phyloP scores from a whole-genome alignment of 768 basidiomycete genomes.

The Lactifluus hygrophoroides region DNA sequence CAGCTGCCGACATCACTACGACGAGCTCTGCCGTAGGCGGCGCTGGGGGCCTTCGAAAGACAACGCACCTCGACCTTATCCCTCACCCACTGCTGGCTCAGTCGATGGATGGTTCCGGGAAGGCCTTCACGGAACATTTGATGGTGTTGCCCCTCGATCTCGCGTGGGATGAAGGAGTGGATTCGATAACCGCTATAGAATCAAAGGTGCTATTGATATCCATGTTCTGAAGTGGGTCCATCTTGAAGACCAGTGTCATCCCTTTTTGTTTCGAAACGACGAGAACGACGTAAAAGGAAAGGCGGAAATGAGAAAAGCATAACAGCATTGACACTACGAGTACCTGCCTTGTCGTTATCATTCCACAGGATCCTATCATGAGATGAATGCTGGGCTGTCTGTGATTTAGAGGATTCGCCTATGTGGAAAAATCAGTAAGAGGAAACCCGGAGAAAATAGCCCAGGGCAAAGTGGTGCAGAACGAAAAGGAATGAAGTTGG shows the following conservation, averaged over 20 bases:
- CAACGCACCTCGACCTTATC: conserved; percentile 88
- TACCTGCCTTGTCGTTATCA: conserved; percentile 89
- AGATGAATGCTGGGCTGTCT: conserved; percentile 85
- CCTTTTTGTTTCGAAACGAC: too few relatives aligned
- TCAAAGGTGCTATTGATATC: conserved; percentile 96
- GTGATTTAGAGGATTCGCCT: too few relatives aligned
- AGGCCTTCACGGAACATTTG: too few relatives aligned
- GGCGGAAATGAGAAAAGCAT: conserved; percentile 84
- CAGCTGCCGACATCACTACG: neutral
- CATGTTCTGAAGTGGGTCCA: too few relatives aligned
- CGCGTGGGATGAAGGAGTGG: conserved; percentile 94
- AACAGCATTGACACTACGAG: conserved; percentile 97
- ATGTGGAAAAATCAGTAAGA: too few relatives aligned
- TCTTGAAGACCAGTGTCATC: too few relatives aligned
- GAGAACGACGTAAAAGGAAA: conserved; percentile 91
- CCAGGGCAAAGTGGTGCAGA: too few relatives aligned
- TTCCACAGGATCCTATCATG: conserved; percentile 71
- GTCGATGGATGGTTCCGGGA: conserved; percentile 92
- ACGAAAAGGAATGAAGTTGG: neutral
- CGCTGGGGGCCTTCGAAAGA: conserved; percentile 43
- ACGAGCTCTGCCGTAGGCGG: conserved; percentile 7
- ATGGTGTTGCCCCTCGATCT: too few relatives aligned
- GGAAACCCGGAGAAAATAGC: too few relatives aligned
- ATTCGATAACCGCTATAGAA: conserved; percentile 93
- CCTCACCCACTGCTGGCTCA: conserved; percentile 93